Base-by-base conservation (phyloP, 2,329 filamentous ascomycete genomes). In the Leptographium wingfieldii region DNA sequence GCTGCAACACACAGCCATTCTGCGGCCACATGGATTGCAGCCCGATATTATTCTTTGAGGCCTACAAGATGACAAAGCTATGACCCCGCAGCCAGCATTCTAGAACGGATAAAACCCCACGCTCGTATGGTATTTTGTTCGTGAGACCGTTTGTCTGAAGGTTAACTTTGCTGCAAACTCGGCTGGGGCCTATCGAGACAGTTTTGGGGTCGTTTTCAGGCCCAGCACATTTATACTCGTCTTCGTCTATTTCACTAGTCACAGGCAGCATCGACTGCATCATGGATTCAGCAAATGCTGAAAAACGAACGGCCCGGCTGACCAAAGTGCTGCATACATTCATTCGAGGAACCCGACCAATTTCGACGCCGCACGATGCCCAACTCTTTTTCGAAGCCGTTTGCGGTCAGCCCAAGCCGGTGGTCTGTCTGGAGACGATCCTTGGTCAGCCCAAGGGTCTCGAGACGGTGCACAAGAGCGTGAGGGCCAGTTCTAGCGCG, bases 351-450 rank as follows among this genome's bases (percentile, higher is more conserved):
- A 16, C 25, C 5, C 57, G 51, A n/a, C 3, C 25, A 3, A 11
- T 59, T 3, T 43, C 33, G 51, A 51, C 52, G 10, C 29, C 38
- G 4, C 22, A 52, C n/a, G 43, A 60, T 56, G 53, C 54, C 29
- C 9, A 33, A 12, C 54, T 56, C 54, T 60, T 60, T 46, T 35
- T 60, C 33, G 46, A 52, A 22, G 54, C 58, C 12, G n/a, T 56
- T 25, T 16, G 54, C 33, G 29, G 12, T 12, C 58, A 56, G 54
- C 43, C 54, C 1, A 22, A 12, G 31, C 31, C 53, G 3, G 27
- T 46, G 16, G 54, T 46, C 1, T 60, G 54, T 38, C 14, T 60
- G 12, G 58, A 60, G 27, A 49, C 16, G 6, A 55, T 60, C 54
- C 27, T 56, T 27, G 58, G 54, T 14, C 29, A 56, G 31, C 14